Base-by-base conservation (phyloP, 306 rosid genomes). In the Lathyrus sativus region DNA sequence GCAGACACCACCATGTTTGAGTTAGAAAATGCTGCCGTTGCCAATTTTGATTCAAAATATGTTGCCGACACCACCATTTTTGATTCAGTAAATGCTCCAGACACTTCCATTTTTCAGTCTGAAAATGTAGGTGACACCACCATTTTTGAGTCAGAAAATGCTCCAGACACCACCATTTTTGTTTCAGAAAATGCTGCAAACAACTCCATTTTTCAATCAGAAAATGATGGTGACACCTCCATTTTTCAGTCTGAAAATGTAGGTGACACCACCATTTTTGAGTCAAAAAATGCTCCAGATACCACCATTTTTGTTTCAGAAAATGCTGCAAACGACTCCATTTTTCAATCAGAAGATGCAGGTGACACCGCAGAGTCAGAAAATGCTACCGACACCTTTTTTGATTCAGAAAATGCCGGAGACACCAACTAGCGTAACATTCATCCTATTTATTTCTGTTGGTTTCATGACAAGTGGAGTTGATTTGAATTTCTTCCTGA, bases 381-480 rank as follows among this genome's bases (percentile, higher is more conserved):
- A 44, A 13, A 12, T 44, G 50, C 17, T 49, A 22, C 4, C 10
- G 6, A 7, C 11, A 49, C 53, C 1, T 2, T 46, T 46, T 46
- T 46, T 14, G 10, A 46, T 7, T 46, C 19, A 46, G 6, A 6
- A 49, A 9, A 18, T 17, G 72, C 61, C 15, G 68, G 15, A 17
- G 58, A 74, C 39, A 64, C 66, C 43, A 71, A 75, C 66, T 54
- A 76, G 71, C 54, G 70, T 49, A 78, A 61, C 50, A 73, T 35
- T 67, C 76, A 55, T 71, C 72, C 71, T 26, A 54, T 74, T 51
- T 12, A 46, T 74, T 51, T 65, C 43, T 72, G 22, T 66, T 43
- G 49, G 56, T 70, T 66, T 10, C 67, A 9, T 17, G 6, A 24
- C 12, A 48, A 49, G 14, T n/a, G 9, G 13, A 37, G 4, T 26